Base-by-base conservation (phyloP, 768 basidiomycete species). In the Gyrodon lividus region DNA sequence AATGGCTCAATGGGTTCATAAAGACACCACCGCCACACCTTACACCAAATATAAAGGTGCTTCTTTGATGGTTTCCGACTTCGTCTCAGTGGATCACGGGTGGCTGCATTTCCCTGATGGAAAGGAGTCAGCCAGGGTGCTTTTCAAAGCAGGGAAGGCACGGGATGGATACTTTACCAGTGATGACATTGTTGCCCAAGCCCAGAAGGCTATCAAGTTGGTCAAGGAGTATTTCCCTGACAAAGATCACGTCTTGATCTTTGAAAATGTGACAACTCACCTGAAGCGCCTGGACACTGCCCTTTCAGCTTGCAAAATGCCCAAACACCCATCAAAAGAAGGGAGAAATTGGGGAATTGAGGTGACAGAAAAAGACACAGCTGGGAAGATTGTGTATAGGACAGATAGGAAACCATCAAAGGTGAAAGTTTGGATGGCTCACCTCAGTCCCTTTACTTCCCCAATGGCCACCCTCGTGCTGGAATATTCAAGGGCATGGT, bases 401-500 rank as follows among this genome's bases (percentile, higher is more conserved):
- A 6, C 17, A 17, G 31, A 57, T 41, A 37, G 46, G 17, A 53
- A 53, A 31, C 17, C 23, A 5, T 16, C 16, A 34, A 56, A 52
- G 46, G 38, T 16, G 13, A 64, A 55, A 57, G 17, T 43, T 7
- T 22, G n/a, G 4, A 63, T 52, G 61, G 64, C 3, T 14, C 26
- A 3, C 20, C 39, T 5, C 56, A 65, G 48, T 39, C 39, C 1
- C 46, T 65, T 8, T 65, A 61, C 37, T 65, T 50, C 38, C 62
- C 52, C 0, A 38, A 44, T 9, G 33, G 42, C 26, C 41, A 55
- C 12, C 61, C 60, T 13, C 23, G 13, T 22, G 50, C 56, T 2
- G 69, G 72, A 0, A 22, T 58, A 0, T 77, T 74, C 61, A 76
- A 77, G 57, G 76, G 74, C 6, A 77, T 75, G 72, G 67, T 56